Evolutionary conservation across 169 alveolate genomes (phyloP).

Genomic region (Plasmodium inui): DNA sequence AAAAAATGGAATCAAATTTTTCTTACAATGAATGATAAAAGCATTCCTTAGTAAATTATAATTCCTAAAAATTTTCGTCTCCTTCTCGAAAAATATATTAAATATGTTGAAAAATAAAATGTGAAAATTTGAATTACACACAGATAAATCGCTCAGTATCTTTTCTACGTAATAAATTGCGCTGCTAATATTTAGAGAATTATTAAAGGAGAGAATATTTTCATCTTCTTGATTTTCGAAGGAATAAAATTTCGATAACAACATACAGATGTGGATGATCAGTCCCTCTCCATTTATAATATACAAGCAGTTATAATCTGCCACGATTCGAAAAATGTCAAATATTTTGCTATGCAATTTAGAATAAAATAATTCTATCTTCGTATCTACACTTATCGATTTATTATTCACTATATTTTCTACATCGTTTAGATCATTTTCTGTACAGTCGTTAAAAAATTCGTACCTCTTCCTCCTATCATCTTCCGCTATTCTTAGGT

Average conservation of each 20-base stretch:
- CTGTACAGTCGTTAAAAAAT: slow-evolving; percentile 5
- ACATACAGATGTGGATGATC: slow-evolving; percentile 57
- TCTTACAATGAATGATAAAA: slow-evolving; percentile 79
- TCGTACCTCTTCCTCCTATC: slow-evolving; percentile 15
- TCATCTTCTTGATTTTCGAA: slow-evolving; percentile 63
- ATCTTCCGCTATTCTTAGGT: slow-evolving; percentile 20
- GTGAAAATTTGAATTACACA: slow-evolving; percentile 73
- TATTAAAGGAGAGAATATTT: slow-evolving; percentile 56
- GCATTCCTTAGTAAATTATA: slow-evolving; percentile 77
- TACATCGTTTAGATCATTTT: slow-evolving; percentile 48
- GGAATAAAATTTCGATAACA: slow-evolving; percentile 55
- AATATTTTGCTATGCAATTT: slow-evolving; percentile 50
- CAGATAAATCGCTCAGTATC: slow-evolving; percentile 39
- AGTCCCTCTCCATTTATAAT: slow-evolving; percentile 72
- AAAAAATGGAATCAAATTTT: slow-evolving; percentile 76
- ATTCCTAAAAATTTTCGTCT: slow-evolving; percentile 29
- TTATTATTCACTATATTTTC: slow-evolving; percentile 40
- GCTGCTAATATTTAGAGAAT: slow-evolving; percentile 60
- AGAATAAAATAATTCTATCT: slow-evolving; percentile 57
- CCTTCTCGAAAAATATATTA: slow-evolving; percentile 77
- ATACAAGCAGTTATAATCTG: slow-evolving; percentile 67
- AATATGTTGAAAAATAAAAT: slow-evolving; percentile 82
- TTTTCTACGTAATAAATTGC: slow-evolving; percentile 63
- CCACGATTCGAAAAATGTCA: slow-evolving; percentile 64
- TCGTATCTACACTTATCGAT: slow-evolving; percentile 44